These are phyloP conservation scores for Fusarium heterosporum DNA, from an alignment of 2,329 filamentous ascomycete species.

Conservation along the genomic window DNA sequence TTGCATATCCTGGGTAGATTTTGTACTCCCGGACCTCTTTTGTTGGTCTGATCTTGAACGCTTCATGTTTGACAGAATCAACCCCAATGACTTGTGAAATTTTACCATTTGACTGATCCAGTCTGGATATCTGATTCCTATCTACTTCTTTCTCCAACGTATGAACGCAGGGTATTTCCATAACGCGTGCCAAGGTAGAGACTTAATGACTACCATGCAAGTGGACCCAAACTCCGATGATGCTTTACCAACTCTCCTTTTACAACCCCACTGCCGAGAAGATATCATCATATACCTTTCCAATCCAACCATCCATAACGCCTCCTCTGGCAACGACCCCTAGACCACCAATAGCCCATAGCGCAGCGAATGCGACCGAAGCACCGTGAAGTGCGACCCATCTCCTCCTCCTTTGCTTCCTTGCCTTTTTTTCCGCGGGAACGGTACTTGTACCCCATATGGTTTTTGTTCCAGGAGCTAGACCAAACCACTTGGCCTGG, in stretches of 20 bases:
- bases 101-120: neutral
- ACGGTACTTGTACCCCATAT: slow-evolving; percentile 56
- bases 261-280: slow-evolving; percentile 51
- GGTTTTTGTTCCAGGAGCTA: slow-evolving; percentile 67
- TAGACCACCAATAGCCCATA: slow-evolving; percentile 88
- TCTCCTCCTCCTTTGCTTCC: slow-evolving; percentile 69
- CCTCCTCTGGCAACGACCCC: slow-evolving; percentile 82
- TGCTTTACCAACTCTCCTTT: slow-evolving; percentile 16
- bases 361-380: slow-evolving; percentile 64
- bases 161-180: slow-evolving; percentile 42
- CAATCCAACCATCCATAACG: slow-evolving; percentile 79
- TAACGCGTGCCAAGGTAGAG: slow-evolving; percentile 34
- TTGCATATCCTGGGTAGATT: neutral
- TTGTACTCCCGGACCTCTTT: neutral
- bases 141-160: slow-evolving; percentile 14
- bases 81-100: too few species aligned
- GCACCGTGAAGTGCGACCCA: slow-evolving; percentile 79
- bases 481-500: slow-evolving; percentile 82
- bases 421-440: slow-evolving; percentile 62
- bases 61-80: too few species aligned
- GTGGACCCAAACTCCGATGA: slow-evolving; percentile 43
- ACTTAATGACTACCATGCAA: slow-evolving; percentile 34
- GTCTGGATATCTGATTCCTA: neutral
- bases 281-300: slow-evolving; percentile 80
- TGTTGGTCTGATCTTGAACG: neutral